These are phyloP conservation scores for Colletotrichum navitas DNA, from an alignment of 2,329 filamentous ascomycete species.

Conservation along the genomic window DNA sequence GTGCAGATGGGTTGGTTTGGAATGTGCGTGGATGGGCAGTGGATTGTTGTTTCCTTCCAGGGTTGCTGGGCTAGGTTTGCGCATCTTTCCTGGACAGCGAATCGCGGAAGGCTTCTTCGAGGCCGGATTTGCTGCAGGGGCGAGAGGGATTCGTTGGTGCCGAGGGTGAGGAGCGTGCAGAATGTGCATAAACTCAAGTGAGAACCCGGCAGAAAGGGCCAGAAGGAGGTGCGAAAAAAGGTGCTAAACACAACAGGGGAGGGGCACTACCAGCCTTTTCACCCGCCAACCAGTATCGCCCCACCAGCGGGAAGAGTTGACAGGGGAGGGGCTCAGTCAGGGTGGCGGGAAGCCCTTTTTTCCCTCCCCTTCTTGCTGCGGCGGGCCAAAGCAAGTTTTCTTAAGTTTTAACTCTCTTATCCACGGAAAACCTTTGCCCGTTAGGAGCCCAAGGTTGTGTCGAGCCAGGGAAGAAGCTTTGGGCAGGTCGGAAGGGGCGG, in stretches of 20 bases:
- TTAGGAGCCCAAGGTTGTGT: background rate
- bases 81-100: slow-evolving; percentile 27
- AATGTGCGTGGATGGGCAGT: slow-evolving; percentile 7
- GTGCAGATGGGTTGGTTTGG: slow-evolving; percentile 9
- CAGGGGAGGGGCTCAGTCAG: background rate
- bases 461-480: slow-evolving; percentile 18
- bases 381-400: background rate
- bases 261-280: slow-evolving; percentile 29
- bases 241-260: slow-evolving; percentile 17
- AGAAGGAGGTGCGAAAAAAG: slow-evolving; percentile 18
- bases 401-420: no score
- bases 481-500: slow-evolving; percentile 24
- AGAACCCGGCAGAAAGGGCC: slow-evolving; percentile 2
- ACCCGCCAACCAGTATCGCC: slow-evolving; percentile 38
- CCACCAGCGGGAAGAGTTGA: slow-evolving; percentile 11
- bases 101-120: slow-evolving; percentile 6
- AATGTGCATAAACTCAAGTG: background rate
- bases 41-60: slow-evolving; percentile 13
- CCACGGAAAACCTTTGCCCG: background rate
- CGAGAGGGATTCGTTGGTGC: background rate
- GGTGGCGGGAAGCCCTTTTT: background rate
- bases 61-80: slow-evolving; percentile 32
- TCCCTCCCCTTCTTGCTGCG: background rate
- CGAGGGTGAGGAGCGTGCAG: background rate
- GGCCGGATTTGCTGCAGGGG: slow-evolving; percentile 33